These are phyloP conservation scores for Kodamaea laetipori DNA, from an alignment of 805 yeast genomes.

Conservation along the genomic window DNA sequence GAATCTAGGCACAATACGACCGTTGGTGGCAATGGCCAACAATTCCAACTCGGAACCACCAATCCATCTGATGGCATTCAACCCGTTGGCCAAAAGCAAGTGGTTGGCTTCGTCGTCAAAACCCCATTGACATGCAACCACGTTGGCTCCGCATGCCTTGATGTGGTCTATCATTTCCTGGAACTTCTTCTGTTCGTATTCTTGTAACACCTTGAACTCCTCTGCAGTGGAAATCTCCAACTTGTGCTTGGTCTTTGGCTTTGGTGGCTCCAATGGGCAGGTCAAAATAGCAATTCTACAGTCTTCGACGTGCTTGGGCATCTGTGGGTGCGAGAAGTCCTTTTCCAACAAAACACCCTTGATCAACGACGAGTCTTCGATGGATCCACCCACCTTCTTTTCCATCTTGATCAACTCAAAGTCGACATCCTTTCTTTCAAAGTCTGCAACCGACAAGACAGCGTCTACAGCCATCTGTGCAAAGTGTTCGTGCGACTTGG, in stretches of 20 bases:
- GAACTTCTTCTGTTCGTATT: constrained; percentile 89
- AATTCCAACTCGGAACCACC: constrained; percentile 96
- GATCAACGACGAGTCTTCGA: constrained; percentile 81
- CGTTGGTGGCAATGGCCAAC: constrained; percentile 96
- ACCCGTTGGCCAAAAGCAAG: constrained; percentile 77
- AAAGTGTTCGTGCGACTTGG: constrained; percentile 89
- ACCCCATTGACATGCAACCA: constrained; percentile 99
- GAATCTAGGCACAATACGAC: constrained; percentile 95
- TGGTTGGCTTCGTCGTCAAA: constrained; percentile 99
- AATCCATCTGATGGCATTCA: constrained; percentile 98
- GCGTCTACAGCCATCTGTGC: constrained; percentile 98
- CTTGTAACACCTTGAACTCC: constrained; percentile 87
- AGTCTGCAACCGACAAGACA: constrained; percentile 87
- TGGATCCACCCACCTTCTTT: constrained; percentile 93
- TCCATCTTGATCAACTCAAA: constrained; percentile 94
- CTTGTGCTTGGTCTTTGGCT: constrained; percentile 98
- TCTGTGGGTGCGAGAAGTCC: constrained; percentile 97
- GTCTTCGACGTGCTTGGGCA: constrained; percentile 79
- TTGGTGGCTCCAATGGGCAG: constrained; percentile 99
- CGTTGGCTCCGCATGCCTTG: constrained; percentile 88
- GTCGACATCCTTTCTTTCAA: constrained; percentile 91
- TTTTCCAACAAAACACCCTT: constrained; percentile 93
- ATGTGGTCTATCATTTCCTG: constrained; percentile 85
- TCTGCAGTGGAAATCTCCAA: constrained; percentile 91
- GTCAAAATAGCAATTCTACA: constrained; percentile 93